Evolutionary conservation across 345 rosid genomes (phyloP), one percentile per base, ranked within the genome.

Genomic region (Syzygium oleosum): DNA sequence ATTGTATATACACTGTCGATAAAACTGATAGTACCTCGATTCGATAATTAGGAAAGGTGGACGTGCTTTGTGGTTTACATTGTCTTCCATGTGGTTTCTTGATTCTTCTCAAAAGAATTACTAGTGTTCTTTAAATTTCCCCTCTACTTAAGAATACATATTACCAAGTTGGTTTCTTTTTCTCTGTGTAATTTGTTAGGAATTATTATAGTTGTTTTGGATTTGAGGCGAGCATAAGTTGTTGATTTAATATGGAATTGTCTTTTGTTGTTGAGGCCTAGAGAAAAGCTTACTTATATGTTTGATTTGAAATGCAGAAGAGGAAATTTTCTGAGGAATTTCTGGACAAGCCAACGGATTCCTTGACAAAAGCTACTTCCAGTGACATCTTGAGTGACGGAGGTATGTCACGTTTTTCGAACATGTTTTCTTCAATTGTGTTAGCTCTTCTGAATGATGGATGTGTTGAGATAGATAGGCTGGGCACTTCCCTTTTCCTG

Each of bases 21-120:
- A 29, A 63, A n/a, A 14, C 9, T n/a, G 68, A 7, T 14, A 29
- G 19, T 14, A 14, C 77, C 77, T 63, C 2, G 1, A n/a, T 13
- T 27, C 1, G 4, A 38, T 61, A 61, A 61, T n/a, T 59, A 27
- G 68, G 17, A 59, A 59, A 59, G 68, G 3, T 2, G 34, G 31
- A 3, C 2, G 0, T 59, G 31, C 8, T 59, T 12, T 1, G 2
- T 59, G 7, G 31, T 5, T 59, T 27, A 12, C 16, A 12, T 27
- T 27, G 8, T 27, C 68, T 27, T 59, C 68, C 68, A 59, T 27
- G 34, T 12, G 31, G 2, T 59, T 38, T 61, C 8, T 27, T 1
- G 34, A 59, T 59, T 27, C 31, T 9, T 59, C 31, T 59, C 15
- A 25, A 25, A 0, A 25, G 65, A 25, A 25, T 58, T 0, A 25